Base-by-base conservation (phyloP, 2,329 filamentous ascomycete species). In the Penicillium janthinellum region DNA sequence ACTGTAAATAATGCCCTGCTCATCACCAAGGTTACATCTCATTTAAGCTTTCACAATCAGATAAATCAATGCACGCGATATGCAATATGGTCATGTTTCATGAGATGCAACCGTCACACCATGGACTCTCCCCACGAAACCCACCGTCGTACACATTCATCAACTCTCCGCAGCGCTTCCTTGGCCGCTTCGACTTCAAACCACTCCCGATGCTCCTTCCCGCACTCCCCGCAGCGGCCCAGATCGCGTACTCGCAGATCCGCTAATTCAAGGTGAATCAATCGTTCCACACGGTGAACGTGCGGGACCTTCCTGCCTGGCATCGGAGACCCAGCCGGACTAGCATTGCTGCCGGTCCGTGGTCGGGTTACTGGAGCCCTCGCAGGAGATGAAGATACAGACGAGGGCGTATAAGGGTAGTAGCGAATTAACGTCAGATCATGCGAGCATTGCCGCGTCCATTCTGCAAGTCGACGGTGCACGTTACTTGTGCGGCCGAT, bases 391-490 rank as follows among this genome's bases (percentile, higher is more conserved):
- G 61, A 58, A 1, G 65, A 68, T 2, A 67, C 54, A 14, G 56
- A 69, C 34, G 71, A 70, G 41, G 74, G 59, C 1, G 73, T 74
- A 74, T 98, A 93, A 0, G 95, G 95, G 71, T 99, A 99, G 77
- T 90, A 98, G 6, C 95, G 88, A 53, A 98, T 87, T 56, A 99
- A 84, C 25, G 91, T 92, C 31, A 97, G 82, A 63, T 92, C 87
- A 73, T 97, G 92, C 0, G 91, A 92, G 75, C 95, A 99, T 78
- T 99, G 95, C 28, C 90, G 87, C 54, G 88, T 88, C 95, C 95
- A 98, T 77, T 98, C 90, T 70, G 93, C 92, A 79, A 99, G 85
- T 14, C 95, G 86, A 5, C 93, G 86, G 71, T 96, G 92, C 3
- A 99, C 93, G 70, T 99, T 99, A 66, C 86, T 84, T 8, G 87